Percentiles rank a stretch among this genome's conserved stretches.
Evolutionary conservation across 805 yeast genomes (phyloP).

Genomic region (Starmerella vaccinii): DNA sequence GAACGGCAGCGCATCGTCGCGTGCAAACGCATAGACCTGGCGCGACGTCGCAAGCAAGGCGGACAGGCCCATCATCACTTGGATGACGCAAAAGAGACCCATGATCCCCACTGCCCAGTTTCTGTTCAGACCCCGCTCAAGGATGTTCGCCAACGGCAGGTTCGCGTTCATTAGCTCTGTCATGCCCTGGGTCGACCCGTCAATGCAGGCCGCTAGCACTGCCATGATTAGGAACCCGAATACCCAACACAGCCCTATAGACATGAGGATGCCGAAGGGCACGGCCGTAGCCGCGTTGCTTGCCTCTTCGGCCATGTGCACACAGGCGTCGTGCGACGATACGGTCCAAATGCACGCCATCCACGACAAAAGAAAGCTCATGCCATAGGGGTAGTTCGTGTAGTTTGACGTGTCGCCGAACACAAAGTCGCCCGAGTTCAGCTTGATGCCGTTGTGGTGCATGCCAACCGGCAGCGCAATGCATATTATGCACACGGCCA

Average conservation of each 20-base stretch:
- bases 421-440: slow-evolving; percentile 44
- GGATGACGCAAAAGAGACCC: slow-evolving; percentile 49
- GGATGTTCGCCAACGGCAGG: slow-evolving; percentile 56
- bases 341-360: slow-evolving; percentile 69
- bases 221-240: slow-evolving; percentile 50
- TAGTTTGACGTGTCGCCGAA: slow-evolving; percentile 47
- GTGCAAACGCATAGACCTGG: slow-evolving; percentile 65
- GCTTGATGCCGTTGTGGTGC: slow-evolving; percentile 24
- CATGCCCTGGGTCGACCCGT: slow-evolving; percentile 33
- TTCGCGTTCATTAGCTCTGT: slow-evolving; percentile 42
- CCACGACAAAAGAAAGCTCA: slow-evolving; percentile 45
- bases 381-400: slow-evolving; percentile 47
- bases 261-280: slow-evolving; percentile 54
- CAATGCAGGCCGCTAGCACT: slow-evolving; percentile 42
- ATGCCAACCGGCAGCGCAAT: slow-evolving; percentile 57
- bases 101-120: slow-evolving; percentile 57
- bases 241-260: slow-evolving; percentile 47
- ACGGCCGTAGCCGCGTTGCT: slow-evolving; percentile 51
- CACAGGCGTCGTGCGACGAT: slow-evolving; percentile 61
- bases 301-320: slow-evolving; percentile 66
- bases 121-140: slow-evolving; percentile 51
- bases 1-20: slow-evolving; percentile 67
- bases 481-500: slow-evolving; percentile 43
- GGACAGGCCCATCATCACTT: slow-evolving; percentile 57
- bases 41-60: slow-evolving; percentile 55